A percentile compares a stretch with the other conserved stretches of the same genome.
These are phyloP conservation scores for Aspergillus fijiensis DNA, from an alignment of 2,329 filamentous ascomycete genomes.

Conservation along the genomic window DNA sequence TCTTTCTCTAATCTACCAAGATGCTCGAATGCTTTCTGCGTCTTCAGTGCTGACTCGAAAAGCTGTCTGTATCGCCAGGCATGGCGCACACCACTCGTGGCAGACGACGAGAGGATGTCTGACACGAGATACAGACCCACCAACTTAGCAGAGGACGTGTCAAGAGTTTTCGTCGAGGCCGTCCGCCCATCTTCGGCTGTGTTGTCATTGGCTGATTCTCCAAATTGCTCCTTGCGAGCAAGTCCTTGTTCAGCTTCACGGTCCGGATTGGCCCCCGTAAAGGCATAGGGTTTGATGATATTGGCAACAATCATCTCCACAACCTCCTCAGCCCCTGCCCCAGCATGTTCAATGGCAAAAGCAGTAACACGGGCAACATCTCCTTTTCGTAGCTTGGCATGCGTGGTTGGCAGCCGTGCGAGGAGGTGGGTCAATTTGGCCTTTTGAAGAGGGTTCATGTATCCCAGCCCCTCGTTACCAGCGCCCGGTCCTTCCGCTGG, in stretches of 20 bases:
- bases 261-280: slow-evolving; percentile 67
- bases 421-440: slow-evolving; percentile 81
- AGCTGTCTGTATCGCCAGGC: slow-evolving; percentile 83
- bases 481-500: slow-evolving; percentile 40
- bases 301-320: slow-evolving; percentile 87
- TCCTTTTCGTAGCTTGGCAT: slow-evolving; percentile 73
- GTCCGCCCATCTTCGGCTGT: slow-evolving; percentile 37
- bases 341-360: slow-evolving; percentile 86
- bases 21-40: slow-evolving; percentile 69
- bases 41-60: slow-evolving; percentile 70
- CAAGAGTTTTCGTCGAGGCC: slow-evolving; percentile 48
- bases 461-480: slow-evolving; percentile 55
- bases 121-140: slow-evolving; percentile 78
- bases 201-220: slow-evolving; percentile 32
- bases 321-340: slow-evolving; percentile 81
- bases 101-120: slow-evolving; percentile 77
- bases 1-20: slow-evolving; percentile 72
- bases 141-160: slow-evolving; percentile 71
- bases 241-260: slow-evolving; percentile 32
- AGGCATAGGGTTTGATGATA: slow-evolving; percentile 71
- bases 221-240: slow-evolving; percentile 34
- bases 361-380: slow-evolving; percentile 82
- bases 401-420: slow-evolving; percentile 74
- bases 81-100: slow-evolving; percentile 73
- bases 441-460: slow-evolving; percentile 79